Evolutionary conservation across 2,329 filamentous ascomycete species (phyloP).

Genomic region (Chaetomiaceae sp.): DNA sequence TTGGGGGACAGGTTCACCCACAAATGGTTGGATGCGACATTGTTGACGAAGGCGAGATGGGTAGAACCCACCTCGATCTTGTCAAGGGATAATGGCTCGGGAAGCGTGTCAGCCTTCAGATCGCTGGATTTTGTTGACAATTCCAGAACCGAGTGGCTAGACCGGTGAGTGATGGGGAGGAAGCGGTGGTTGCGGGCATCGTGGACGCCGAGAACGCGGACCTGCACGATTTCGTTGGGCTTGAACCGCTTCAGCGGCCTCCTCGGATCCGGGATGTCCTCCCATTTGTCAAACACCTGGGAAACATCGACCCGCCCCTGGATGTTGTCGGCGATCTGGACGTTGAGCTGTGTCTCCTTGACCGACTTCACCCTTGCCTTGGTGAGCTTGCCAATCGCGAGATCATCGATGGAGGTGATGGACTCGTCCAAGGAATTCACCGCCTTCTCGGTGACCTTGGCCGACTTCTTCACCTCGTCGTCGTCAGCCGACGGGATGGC

Average conservation of each 20-base stretch:
- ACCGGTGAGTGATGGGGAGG: constrained; percentile 82
- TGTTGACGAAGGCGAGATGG: constrained; percentile 86
- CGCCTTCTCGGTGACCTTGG: constrained; percentile 36
- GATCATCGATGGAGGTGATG: constrained; percentile 64
- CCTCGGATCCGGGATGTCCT: constrained; percentile 79
- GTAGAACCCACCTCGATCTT: constrained; percentile 67
- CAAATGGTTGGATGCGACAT: constrained; percentile 70
- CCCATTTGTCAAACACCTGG: constrained; percentile 83
- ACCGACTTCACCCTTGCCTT: constrained; percentile 78
- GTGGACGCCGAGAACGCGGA: constrained; percentile 80
- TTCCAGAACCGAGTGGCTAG: constrained; percentile 78
- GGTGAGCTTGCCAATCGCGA: constrained; percentile 66
- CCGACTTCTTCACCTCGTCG: constrained; percentile 37
- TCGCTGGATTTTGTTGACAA: constrained; percentile 75
- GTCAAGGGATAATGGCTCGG: constrained; percentile 60
- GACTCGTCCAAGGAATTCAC: constrained; percentile 56
- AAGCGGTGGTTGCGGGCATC: constrained; percentile 88
- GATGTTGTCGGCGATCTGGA: constrained; percentile 78
- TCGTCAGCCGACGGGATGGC: constrained; percentile 46
- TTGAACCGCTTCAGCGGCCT: constrained; percentile 72
- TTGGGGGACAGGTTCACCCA: constrained; percentile 91
- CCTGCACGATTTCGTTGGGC: constrained; percentile 64
- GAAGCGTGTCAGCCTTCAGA: constrained; percentile 41
- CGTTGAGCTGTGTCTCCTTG: constrained; percentile 89
- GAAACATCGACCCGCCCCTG: constrained; percentile 93